These are phyloP conservation scores for Vitis hybrid DNA, from an alignment of 177 flowering plant genomes.

Conservation along the genomic window DNA sequence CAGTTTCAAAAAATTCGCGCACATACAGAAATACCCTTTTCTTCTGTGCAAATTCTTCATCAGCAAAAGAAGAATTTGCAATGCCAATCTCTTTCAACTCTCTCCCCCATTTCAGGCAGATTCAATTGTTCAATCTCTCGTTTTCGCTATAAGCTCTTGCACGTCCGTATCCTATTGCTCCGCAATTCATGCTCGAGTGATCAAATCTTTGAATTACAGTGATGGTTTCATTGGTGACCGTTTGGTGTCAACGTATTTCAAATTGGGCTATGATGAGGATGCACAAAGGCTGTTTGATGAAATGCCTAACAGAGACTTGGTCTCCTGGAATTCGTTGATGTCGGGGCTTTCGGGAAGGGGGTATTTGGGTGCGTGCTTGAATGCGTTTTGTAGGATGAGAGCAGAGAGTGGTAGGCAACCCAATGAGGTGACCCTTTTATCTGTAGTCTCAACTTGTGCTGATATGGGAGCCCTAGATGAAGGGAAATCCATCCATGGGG, in stretches of 20 bases:
- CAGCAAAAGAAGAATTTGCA: conserved; percentile 7
- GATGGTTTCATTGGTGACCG: conserved; percentile 44
- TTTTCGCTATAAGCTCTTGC: conserved; percentile 22
- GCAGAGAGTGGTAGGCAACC: conserved; percentile 14
- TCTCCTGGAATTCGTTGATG: conserved; percentile 46
- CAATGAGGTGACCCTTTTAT: conserved; percentile 25
- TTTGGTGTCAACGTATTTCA: conserved; percentile 23
- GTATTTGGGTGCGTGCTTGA: conserved; percentile 12
- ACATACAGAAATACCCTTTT: not conserved
- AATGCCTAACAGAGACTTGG: conserved; percentile 35
- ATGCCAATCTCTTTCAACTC: not conserved
- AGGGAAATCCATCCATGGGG: conserved; percentile 31
- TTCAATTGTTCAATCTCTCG: conserved; percentile 19
- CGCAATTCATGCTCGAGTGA: conserved; percentile 23
- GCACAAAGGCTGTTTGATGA: conserved; percentile 40
- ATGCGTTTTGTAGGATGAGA: conserved; percentile 23
- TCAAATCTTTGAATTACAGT: conserved; percentile 28
- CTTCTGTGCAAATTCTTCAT: not conserved
- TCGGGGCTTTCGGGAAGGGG: conserved; percentile 29
- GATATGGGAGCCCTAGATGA: conserved; percentile 16
- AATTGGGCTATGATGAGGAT: conserved; percentile 13
- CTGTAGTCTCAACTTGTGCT: conserved; percentile 27
- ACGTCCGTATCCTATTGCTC: conserved; percentile 23
- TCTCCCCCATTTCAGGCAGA: not conserved
- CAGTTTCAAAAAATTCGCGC: not conserved